Percentiles rank a stretch among this genome's conserved stretches.
phyloP scores from a whole-genome alignment of 2,329 filamentous ascomycete species.

The Dactylella cylindrospora region DNA sequence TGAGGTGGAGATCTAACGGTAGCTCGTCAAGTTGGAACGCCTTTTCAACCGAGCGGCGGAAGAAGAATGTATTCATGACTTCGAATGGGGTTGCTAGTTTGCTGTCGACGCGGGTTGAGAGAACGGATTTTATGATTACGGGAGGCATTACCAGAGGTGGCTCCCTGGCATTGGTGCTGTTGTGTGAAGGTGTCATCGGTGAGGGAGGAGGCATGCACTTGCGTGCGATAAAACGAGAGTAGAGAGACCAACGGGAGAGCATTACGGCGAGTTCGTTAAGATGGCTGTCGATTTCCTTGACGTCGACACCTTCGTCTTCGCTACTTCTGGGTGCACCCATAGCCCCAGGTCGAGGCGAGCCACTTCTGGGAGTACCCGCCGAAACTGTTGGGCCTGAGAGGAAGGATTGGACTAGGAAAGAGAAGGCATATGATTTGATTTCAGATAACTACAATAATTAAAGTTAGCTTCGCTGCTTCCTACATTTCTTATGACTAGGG shows the following conservation, averaged over 20 bases:
- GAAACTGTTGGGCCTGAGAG: constrained; percentile 65
- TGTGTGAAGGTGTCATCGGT: neutral
- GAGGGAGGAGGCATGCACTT: constrained; percentile 72
- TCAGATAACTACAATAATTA: constrained; percentile 66
- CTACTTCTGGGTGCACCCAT: constrained; percentile 60
- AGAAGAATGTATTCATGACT: constrained; percentile 91
- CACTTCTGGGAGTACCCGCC: constrained; percentile 66
- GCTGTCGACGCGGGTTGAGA: constrained; percentile 74
- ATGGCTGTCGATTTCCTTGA: constrained; percentile 90
- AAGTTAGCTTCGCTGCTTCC: neutral
- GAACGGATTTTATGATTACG: constrained; percentile 74
- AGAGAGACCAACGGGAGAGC: constrained; percentile 90
- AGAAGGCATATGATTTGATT: constrained; percentile 96
- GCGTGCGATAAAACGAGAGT: constrained; percentile 80
- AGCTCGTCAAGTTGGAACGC: constrained; percentile 94
- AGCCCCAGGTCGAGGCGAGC: constrained; percentile 70
- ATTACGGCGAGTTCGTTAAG: constrained; percentile 87
- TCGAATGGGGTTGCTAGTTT: constrained; percentile 82
- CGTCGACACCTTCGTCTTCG: constrained; percentile 91
- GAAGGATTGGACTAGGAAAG: constrained; percentile 94
- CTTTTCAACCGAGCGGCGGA: constrained; percentile 92
- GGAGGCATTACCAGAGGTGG: constrained; percentile 66
- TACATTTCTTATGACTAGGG: neutral
- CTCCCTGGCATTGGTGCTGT: constrained; percentile 16
- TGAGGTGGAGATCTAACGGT: constrained; percentile 65